Conservation (phyloP, 2,329 filamentous ascomycete genomes). For the Aspergillus jensenii region DNA sequence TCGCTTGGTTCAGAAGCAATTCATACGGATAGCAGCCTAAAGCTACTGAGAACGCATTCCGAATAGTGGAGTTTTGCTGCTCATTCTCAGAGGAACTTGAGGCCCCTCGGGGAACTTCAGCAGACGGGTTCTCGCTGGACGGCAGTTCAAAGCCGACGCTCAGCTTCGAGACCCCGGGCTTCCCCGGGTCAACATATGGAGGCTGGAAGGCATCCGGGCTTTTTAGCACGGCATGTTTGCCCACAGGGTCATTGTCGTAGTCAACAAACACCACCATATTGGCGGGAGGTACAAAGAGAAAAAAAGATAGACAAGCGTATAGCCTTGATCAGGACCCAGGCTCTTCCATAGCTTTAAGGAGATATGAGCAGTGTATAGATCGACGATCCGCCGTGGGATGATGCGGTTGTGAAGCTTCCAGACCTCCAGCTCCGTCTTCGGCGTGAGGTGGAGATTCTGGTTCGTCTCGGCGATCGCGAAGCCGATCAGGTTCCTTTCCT, state of each 20-base stretch:
- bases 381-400: slow-evolving; percentile 24
- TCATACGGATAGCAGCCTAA: slow-evolving; percentile 52
- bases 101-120: slow-evolving; percentile 1
- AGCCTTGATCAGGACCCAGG: neutral
- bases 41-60: slow-evolving; percentile 42
- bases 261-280: slow-evolving; percentile 52
- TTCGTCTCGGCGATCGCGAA: slow-evolving; percentile 18
- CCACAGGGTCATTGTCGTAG: slow-evolving; percentile 40
- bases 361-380: neutral
- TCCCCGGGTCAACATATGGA: slow-evolving; percentile 21
- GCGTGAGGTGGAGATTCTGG: slow-evolving; percentile 19
- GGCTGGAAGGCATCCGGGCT: slow-evolving; percentile 16
- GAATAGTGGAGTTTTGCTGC: slow-evolving; percentile 24
- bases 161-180: slow-evolving; percentile 21
- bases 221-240: slow-evolving; percentile 22
- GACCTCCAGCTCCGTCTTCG: slow-evolving; percentile 26
- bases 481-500: slow-evolving; percentile 13
- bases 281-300: slow-evolving; percentile 10
- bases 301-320: slow-evolving; percentile 3
- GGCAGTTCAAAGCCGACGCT: slow-evolving; percentile 11
- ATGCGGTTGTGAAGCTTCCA: slow-evolving; percentile 23
- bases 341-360: slow-evolving; percentile 18
- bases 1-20: slow-evolving; percentile 15
- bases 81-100: neutral
- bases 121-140: slow-evolving; percentile 11